These are phyloP conservation scores for Helichrysum umbraculigerum DNA, from an alignment of 129 eudicot species.

Conservation along the genomic window DNA sequence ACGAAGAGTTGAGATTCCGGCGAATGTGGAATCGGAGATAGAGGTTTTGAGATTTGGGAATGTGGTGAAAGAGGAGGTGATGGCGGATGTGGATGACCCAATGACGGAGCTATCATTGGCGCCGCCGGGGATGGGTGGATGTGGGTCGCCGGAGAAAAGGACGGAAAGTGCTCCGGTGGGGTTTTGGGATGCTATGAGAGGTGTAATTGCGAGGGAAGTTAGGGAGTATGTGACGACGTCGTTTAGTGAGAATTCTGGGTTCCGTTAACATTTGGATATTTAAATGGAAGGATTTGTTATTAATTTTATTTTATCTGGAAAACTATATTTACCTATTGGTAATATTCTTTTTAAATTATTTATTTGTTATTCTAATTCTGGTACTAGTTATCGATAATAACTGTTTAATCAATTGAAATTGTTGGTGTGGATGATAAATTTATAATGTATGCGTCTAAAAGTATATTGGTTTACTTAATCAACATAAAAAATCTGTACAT, in stretches of 20 bases:
- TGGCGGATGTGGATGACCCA: slow-evolving; percentile 38
- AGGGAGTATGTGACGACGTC: slow-evolving; percentile 44
- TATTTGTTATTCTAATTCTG: too few relatives aligned
- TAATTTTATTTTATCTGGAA: not conserved
- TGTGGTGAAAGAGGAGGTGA: not conserved
- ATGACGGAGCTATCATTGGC: slow-evolving; percentile 63
- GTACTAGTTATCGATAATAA: too few relatives aligned
- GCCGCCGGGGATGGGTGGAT: slow-evolving; percentile 63
- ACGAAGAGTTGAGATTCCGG: slow-evolving; percentile 15
- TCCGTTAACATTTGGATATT: slow-evolving; percentile 20
- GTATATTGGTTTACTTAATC: too few relatives aligned
- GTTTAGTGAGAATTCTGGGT: slow-evolving; percentile 38
- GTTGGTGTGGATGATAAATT: too few relatives aligned
- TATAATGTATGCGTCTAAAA: too few relatives aligned
- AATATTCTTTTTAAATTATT: too few relatives aligned
- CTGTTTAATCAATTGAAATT: too few relatives aligned
- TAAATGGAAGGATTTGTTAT: not conserved
- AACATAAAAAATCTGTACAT: too few relatives aligned
- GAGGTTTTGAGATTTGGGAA: slow-evolving; percentile 18
- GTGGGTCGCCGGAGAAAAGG: slow-evolving; percentile 32
- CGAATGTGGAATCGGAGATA: not conserved
- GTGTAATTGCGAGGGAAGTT: slow-evolving; percentile 69
- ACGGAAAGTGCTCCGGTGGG: slow-evolving; percentile 38
- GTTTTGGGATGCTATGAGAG: slow-evolving; percentile 64
- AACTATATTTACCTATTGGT: not conserved